A percentile compares a stretch with the other conserved stretches of the same genome.
These are phyloP conservation scores for Malbranchea zuffiana DNA, from an alignment of 2,329 filamentous ascomycete genomes.

Conservation along the genomic window DNA sequence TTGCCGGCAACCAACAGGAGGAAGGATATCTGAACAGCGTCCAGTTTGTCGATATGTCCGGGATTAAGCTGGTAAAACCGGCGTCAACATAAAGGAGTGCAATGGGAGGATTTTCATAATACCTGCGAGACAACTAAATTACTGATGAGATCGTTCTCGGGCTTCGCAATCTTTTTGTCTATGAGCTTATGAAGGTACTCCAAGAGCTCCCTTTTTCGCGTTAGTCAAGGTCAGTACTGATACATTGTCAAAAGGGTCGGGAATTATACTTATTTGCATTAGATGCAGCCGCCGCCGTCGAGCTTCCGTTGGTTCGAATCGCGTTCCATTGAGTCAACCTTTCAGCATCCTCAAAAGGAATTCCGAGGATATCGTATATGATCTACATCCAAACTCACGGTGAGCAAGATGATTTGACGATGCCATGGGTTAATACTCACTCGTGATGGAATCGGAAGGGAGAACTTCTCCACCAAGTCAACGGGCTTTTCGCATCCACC, in stretches of 20 bases:
- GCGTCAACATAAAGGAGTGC: no score
- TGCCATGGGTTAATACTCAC: constrained; percentile 24
- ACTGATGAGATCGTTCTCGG: constrained; percentile 39
- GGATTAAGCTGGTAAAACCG: constrained; percentile 17
- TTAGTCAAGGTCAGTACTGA: not conserved
- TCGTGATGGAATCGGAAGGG: constrained; percentile 40
- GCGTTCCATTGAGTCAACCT: constrained; percentile 39
- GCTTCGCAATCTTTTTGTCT: constrained; percentile 30
- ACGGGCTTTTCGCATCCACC: constrained; percentile 31
- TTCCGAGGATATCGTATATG: constrained; percentile 42
- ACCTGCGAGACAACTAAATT: constrained; percentile 24
- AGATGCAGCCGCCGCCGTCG: constrained; percentile 38
- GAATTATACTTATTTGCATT: constrained; percentile 27
- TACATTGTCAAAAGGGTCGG: no score
- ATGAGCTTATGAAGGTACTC: constrained; percentile 38
- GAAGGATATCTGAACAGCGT: constrained; percentile 39
- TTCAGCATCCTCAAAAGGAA: constrained; percentile 39
- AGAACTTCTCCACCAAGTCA: constrained; percentile 39
- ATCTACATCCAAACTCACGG: constrained; percentile 26
- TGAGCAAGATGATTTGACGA: not conserved
- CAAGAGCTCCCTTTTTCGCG: constrained; percentile 31
- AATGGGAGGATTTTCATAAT: not conserved
- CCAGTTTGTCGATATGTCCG: constrained; percentile 22
- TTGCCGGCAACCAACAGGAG: constrained; percentile 43
- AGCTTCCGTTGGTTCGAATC: constrained; percentile 39